phyloP scores from a whole-genome alignment of 2,329 filamentous ascomycete species.

The Fusarium paranaense region DNA sequence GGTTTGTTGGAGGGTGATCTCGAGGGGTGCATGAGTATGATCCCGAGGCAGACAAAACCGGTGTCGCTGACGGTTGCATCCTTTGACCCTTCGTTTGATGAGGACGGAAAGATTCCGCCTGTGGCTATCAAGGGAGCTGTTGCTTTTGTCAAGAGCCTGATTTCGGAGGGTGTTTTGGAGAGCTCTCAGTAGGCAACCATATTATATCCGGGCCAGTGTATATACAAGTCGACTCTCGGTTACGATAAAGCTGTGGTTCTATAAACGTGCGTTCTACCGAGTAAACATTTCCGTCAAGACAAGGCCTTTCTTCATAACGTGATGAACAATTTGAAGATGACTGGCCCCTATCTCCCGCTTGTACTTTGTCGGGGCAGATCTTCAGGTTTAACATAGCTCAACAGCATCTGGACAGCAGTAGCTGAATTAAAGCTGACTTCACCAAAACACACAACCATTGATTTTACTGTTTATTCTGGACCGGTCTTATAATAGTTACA shows the following conservation, averaged over 20 bases:
- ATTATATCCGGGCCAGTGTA: neutral
- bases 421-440: neutral
- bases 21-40: constrained; percentile 26
- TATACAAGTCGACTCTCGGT: neutral
- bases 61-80: constrained; percentile 37
- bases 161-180: constrained; percentile 17
- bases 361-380: neutral
- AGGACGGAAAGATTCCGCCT: constrained; percentile 21
- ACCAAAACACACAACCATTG: neutral
- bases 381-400: neutral
- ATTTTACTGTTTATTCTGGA: constrained; percentile 11
- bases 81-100: constrained; percentile 39
- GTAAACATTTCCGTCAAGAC: too few relatives aligned
- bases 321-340: neutral
- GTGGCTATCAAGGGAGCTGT: constrained; percentile 25
- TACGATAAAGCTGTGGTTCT: neutral
- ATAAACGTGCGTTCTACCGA: neutral
- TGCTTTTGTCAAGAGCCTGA: constrained; percentile 25
- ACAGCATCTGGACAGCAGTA: too few relatives aligned
- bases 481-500: constrained; percentile 4
- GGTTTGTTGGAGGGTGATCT: constrained; percentile 47
- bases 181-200: neutral
- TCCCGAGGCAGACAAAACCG: constrained; percentile 29
- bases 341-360: neutral
- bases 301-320: neutral